A percentile compares a stretch with the other conserved stretches of the same genome.
Evolutionary conservation across 2,329 filamentous ascomycete genomes (phyloP).

Genomic region (Sarocladium kiliense): DNA sequence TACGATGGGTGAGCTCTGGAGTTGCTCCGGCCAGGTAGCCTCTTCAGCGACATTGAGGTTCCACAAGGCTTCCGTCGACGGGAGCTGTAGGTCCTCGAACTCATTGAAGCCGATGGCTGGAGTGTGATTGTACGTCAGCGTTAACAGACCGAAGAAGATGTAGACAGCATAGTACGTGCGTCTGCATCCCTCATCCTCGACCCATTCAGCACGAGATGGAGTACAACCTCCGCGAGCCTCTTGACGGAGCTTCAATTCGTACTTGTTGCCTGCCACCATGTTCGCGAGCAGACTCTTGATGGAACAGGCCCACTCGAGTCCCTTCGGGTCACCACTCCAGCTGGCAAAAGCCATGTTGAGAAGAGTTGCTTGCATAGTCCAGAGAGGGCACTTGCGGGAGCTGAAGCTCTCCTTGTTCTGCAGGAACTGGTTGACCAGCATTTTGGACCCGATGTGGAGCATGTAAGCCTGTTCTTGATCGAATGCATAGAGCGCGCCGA

Average conservation of each 20-base stretch:
- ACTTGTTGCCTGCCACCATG: constrained; percentile 96
- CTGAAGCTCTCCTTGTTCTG: constrained; percentile 99
- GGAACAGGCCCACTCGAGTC: constrained; percentile 96
- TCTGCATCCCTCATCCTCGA: constrained; percentile 92
- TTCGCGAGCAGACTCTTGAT: constrained; percentile 98
- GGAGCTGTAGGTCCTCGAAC: constrained; percentile 87
- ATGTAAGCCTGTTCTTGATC: constrained; percentile 96
- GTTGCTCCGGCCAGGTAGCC: constrained; percentile 74
- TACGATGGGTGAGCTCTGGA: constrained; percentile 65
- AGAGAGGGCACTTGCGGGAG: constrained; percentile 92
- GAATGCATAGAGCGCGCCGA: constrained; percentile 93
- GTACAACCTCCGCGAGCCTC: constrained; percentile 74
- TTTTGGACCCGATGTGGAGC: constrained; percentile 95
- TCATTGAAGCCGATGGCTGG: constrained; percentile 98
- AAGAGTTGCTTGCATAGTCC: constrained; percentile 96
- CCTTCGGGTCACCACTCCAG: constrained; percentile 98
- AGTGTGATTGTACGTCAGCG: constrained; percentile 95
- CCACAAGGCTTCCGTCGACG: constrained; percentile 92
- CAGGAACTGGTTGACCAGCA: constrained; percentile 92
- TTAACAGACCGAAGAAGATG: constrained; percentile 95
- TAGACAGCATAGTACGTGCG: constrained; percentile 98
- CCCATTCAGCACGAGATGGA: constrained; percentile 84
- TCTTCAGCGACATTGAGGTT: constrained; percentile 78
- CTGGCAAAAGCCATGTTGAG: constrained; percentile 99
- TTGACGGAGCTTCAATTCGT: constrained; percentile 88